A percentile compares a stretch with the other conserved stretches of the same genome.
Evolutionary conservation across 768 basidiomycete species (phyloP).

Genomic region (Boletus vinaceobasis): DNA sequence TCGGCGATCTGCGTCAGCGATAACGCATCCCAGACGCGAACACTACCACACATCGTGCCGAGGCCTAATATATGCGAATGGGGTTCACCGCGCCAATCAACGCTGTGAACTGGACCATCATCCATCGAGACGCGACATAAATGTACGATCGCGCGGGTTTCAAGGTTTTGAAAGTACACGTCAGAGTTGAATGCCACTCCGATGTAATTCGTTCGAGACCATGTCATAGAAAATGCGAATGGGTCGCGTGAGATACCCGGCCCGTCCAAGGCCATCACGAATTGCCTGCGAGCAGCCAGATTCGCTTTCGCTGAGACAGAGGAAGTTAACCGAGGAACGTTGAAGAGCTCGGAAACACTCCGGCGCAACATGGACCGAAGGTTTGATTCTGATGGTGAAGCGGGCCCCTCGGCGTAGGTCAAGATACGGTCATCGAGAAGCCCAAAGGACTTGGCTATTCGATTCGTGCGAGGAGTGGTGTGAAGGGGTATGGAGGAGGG

Average conservation of each 20-base stretch:
- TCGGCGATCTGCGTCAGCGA: constrained; percentile 23
- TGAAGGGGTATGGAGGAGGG: constrained; percentile 52
- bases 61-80: constrained; percentile 45
- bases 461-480: constrained; percentile 62
- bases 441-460: constrained; percentile 62
- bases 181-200: constrained; percentile 59
- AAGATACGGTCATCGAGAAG: constrained; percentile 54
- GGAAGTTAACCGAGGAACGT: constrained; percentile 26
- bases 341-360: constrained; percentile 52
- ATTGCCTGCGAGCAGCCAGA: constrained; percentile 51
- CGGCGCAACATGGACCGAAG: constrained; percentile 48
- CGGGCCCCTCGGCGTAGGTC: constrained; percentile 44
- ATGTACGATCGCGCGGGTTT: constrained; percentile 49
- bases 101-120: constrained; percentile 40
- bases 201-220: constrained; percentile 58
- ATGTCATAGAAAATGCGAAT: constrained; percentile 57
- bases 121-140: constrained; percentile 40
- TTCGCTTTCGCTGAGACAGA: constrained; percentile 56
- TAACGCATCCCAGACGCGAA: constrained; percentile 55
- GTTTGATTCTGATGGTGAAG: constrained; percentile 34
- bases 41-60: constrained; percentile 47
- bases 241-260: constrained; percentile 55
- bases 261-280: constrained; percentile 58
- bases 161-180: constrained; percentile 61
- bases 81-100: constrained; percentile 49